Conservation (phyloP, 495 filamentous ascomycete species). For the Penicillium riverlandense region DNA sequence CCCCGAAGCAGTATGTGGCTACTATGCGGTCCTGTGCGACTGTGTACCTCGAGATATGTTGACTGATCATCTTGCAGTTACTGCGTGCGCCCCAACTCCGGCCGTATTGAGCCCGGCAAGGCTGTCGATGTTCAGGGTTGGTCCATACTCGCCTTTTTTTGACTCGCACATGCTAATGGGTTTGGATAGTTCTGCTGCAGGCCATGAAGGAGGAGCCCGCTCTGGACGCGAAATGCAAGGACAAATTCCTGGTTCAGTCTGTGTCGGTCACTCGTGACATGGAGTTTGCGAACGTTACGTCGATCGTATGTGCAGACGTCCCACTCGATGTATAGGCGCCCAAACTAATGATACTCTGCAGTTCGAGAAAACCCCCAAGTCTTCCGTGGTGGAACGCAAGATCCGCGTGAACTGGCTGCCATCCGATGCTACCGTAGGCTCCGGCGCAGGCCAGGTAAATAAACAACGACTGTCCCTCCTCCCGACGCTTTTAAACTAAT, state of each 20-base stretch:
- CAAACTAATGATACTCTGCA: conserved; percentile 16
- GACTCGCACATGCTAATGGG: conserved; percentile 5
- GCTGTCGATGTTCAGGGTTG: conserved; percentile 89
- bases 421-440: conserved; percentile 39
- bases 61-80: conserved; percentile 56
- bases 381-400: conserved; percentile 81
- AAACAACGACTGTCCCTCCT: conserved; percentile 9
- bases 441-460: conserved; percentile 33
- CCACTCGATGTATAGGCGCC: too few relatives aligned
- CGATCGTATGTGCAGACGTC: conserved; percentile 56
- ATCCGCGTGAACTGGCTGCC: conserved; percentile 85
- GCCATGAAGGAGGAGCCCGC: conserved; percentile 96
- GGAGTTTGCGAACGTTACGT: conserved; percentile 68
- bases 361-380: conserved; percentile 71
- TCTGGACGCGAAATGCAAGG: conserved; percentile 77
- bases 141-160: conserved; percentile 12
- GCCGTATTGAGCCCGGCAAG: conserved; percentile 81
- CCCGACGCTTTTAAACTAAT: conserved; percentile 3
- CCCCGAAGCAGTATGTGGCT: conserved; percentile 86
- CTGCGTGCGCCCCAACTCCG: conserved; percentile 95
- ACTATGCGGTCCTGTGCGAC: not conserved
- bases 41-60: not conserved
- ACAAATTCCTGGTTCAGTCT: conserved; percentile 98
- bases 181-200: conserved; percentile 73
- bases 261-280: conserved; percentile 76